phyloP scores from a whole-genome alignment of 2,329 filamentous ascomycete genomes.

The Zymoseptoria passerinii region DNA sequence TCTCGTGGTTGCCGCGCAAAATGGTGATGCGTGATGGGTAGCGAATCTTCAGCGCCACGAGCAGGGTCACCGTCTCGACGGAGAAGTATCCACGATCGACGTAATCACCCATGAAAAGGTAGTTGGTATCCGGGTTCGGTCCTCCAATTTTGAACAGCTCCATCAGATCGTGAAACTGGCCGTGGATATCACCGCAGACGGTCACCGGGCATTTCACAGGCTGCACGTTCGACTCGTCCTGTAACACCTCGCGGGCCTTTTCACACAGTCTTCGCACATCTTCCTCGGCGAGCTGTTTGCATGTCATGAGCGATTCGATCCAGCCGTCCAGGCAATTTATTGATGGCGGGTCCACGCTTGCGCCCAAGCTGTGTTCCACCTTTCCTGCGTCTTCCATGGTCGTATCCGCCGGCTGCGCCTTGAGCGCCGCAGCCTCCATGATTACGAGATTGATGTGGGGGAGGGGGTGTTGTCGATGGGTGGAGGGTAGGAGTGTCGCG shows the following conservation, averaged over 20 bases:
- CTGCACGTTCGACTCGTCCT: constrained; percentile 97
- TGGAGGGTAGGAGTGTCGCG: neutral
- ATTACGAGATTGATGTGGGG: constrained; percentile 8
- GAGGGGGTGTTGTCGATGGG: neutral
- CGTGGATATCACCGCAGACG: constrained; percentile 97
- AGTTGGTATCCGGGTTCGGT: constrained; percentile 96
- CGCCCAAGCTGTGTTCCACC: constrained; percentile 62
- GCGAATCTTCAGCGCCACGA: constrained; percentile 94
- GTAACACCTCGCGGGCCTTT: constrained; percentile 93
- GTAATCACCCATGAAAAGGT: constrained; percentile 99
- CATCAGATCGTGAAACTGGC: constrained; percentile 98
- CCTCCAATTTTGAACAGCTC: constrained; percentile 99
- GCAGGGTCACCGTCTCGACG: constrained; percentile 92
- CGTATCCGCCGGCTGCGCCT: constrained; percentile 52
- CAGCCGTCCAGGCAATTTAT: constrained; percentile 92
- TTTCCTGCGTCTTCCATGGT: constrained; percentile 98
- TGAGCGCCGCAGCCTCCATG: constrained; percentile 29
- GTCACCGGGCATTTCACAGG: constrained; percentile 99
- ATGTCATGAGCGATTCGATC: constrained; percentile 97
- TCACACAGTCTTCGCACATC: constrained; percentile 97
- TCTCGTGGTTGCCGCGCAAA: constrained; percentile 97
- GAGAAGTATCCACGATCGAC: constrained; percentile 99
- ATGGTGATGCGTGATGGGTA: constrained; percentile 97
- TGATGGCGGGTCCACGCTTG: constrained; percentile 74
- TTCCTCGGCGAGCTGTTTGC: constrained; percentile 92